Conservation (phyloP, 805 yeast species). For the Ogataea haglerorum region DNA sequence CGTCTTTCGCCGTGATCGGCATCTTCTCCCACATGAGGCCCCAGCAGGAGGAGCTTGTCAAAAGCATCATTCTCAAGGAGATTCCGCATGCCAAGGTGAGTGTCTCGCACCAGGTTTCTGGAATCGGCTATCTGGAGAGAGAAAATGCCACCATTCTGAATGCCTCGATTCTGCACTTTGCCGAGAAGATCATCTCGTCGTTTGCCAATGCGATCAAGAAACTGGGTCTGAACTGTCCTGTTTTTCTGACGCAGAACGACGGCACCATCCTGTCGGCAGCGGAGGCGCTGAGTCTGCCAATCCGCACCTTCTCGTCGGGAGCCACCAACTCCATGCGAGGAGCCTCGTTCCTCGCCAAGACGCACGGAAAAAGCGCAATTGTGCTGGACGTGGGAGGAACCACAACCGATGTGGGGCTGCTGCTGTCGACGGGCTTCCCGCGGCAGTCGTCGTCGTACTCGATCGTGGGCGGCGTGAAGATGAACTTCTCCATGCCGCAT, state of each 20-base stretch:
- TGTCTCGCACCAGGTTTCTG: slow-evolving; percentile 39
- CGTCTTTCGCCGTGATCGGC: slow-evolving; percentile 39
- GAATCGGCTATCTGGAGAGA: slow-evolving; percentile 43
- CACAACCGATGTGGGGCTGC: slow-evolving; percentile 47
- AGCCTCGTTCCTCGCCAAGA: slow-evolving; percentile 40
- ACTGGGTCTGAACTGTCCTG: slow-evolving; percentile 37
- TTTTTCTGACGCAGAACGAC: slow-evolving; percentile 44
- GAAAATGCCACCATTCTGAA: slow-evolving; percentile 47
- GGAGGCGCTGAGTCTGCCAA: slow-evolving; percentile 41
- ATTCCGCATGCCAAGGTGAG: slow-evolving; percentile 36
- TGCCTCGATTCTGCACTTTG: slow-evolving; percentile 43
- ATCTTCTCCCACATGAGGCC: slow-evolving; percentile 39
- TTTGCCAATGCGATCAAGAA: slow-evolving; percentile 37
- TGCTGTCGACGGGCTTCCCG: slow-evolving; percentile 46
- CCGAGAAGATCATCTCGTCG: slow-evolving; percentile 38
- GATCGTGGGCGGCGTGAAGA: slow-evolving; percentile 45
- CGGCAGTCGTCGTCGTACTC: slow-evolving; percentile 43
- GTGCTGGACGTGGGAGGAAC: slow-evolving; percentile 53
- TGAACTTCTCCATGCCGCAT: slow-evolving; percentile 50
- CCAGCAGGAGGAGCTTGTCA: slow-evolving; percentile 37
- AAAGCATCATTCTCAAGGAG: slow-evolving; percentile 31
- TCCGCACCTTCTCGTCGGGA: slow-evolving; percentile 46
- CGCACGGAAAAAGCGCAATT: slow-evolving; percentile 33
- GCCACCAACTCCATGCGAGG: slow-evolving; percentile 48
- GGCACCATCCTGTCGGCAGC: slow-evolving; percentile 42